Percentiles rank a stretch among this genome's conserved stretches.
These are phyloP conservation scores for Fusarium sterilihyphosum DNA, from an alignment of 2,329 filamentous ascomycete species.

Conservation along the genomic window DNA sequence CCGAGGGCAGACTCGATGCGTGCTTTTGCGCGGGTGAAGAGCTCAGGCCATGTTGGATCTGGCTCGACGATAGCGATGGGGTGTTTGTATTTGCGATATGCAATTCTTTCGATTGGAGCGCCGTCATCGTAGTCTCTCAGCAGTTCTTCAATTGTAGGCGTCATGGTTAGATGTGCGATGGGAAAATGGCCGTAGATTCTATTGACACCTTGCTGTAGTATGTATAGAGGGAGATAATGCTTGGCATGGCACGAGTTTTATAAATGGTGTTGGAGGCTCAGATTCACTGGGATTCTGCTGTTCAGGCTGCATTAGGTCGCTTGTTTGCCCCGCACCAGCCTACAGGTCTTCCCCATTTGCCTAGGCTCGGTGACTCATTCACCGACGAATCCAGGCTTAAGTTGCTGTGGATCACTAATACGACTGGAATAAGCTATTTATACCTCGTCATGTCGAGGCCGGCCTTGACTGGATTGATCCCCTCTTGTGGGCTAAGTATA, in stretches of 20 bases:
- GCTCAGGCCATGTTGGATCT: constrained; percentile 50
- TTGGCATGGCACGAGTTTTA: not conserved
- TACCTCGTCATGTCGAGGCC: not conserved
- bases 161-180: constrained; percentile 18
- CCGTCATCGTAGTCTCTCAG: constrained; percentile 3
- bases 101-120: constrained; percentile 9
- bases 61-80: constrained; percentile 49
- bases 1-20: constrained; percentile 51
- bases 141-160: constrained; percentile 37
- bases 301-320: not conserved
- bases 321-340: not conserved
- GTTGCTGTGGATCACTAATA: too few species aligned
- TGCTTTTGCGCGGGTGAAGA: constrained; percentile 45
- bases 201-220: rapidly evolving
- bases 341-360: not conserved
- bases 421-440: too few species aligned
- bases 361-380: not conserved
- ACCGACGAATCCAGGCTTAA: not conserved
- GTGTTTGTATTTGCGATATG: constrained; percentile 36
- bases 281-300: not conserved
- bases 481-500: rapidly evolving
- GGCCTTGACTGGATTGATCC: rapidly evolving
- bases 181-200: rapidly evolving
- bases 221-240: too few species aligned
- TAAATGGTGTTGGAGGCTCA: not conserved